phyloP scores from a whole-genome alignment of 306 rosid genomes.

The Abrus pulchellus region DNA sequence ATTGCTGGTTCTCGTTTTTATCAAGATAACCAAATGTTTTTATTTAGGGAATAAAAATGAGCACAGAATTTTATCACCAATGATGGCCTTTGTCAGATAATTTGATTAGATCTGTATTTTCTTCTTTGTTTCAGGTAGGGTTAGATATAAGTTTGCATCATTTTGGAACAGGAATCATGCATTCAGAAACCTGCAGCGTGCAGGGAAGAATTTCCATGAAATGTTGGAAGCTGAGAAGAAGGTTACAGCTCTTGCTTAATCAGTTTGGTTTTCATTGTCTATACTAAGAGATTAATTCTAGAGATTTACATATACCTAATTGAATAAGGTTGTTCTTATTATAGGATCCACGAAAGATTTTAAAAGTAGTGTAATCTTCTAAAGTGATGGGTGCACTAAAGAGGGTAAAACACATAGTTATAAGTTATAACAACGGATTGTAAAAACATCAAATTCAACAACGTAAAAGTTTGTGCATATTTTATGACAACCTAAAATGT shows the following conservation, averaged over 20 bases:
- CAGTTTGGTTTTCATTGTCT: slow-evolving; percentile 35
- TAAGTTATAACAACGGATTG: not conserved
- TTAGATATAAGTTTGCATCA: slow-evolving; percentile 95
- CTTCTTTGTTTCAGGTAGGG: slow-evolving; percentile 85
- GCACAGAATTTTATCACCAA: slow-evolving; percentile 18
- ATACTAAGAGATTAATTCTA: not conserved
- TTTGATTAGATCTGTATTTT: slow-evolving; percentile 48
- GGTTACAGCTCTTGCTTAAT: slow-evolving; percentile 59
- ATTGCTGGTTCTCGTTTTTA: slow-evolving; percentile 13
- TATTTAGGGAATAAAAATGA: slow-evolving; percentile 19
- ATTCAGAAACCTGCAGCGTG: slow-evolving; percentile 82
- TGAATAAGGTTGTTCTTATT: slow-evolving; percentile 30
- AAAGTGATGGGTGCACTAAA: not conserved
- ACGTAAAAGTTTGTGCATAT: not conserved
- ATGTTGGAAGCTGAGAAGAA: slow-evolving; percentile 96
- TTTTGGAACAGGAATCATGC: slow-evolving; percentile 99
- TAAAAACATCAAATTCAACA: not conserved
- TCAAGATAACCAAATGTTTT: slow-evolving; percentile 8
- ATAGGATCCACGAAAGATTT: slow-evolving; percentile 32
- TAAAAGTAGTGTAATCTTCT: slow-evolving; percentile 1
- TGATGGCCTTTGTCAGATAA: slow-evolving; percentile 21
- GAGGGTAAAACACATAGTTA: not conserved
- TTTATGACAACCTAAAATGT: slow-evolving; percentile 1
- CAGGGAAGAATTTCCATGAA: slow-evolving; percentile 66
- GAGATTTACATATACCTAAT: slow-evolving; percentile 20